Conservation (phyloP, 192 early-diverging fungal genomes). For the Coemansia sp. region DNA sequence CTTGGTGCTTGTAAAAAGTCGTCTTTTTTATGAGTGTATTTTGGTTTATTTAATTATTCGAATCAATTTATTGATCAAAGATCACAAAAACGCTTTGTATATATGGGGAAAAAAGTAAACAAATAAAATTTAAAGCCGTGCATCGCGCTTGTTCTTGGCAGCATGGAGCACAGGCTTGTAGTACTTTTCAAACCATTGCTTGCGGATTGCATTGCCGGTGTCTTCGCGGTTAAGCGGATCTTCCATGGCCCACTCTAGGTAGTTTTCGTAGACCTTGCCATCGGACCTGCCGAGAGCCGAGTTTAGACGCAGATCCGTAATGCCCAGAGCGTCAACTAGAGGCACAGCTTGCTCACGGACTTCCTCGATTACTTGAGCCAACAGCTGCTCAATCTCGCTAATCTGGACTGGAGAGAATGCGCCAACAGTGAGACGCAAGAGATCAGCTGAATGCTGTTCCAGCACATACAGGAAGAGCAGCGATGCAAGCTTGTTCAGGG, state of each 20-base stretch:
- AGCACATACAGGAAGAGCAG: constrained; percentile 66
- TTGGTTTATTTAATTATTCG: too few species aligned
- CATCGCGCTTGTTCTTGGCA: constrained; percentile 15
- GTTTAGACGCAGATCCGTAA: constrained; percentile 75
- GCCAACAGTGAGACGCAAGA: constrained; percentile 65
- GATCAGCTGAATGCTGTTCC: constrained; percentile 59
- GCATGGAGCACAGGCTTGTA: constrained; percentile 42
- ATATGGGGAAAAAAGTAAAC: neutral
- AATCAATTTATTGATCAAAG: neutral
- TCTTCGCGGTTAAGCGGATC: constrained; percentile 70
- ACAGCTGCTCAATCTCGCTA: constrained; percentile 51
- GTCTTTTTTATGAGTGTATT: too few species aligned
- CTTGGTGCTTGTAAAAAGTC: too few species aligned
- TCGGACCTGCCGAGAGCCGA: constrained; percentile 75
- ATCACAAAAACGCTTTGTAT: neutral
- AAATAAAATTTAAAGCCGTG: constrained; percentile 15
- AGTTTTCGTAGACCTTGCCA: constrained; percentile 77
- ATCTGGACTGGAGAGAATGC: constrained; percentile 58
- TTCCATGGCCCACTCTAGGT: constrained; percentile 69
- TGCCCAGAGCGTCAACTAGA: constrained; percentile 76
- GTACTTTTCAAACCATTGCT: constrained; percentile 47
- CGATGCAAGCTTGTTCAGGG: constrained; percentile 42
- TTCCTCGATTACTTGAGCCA: constrained; percentile 60
- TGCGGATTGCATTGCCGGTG: constrained; percentile 29
- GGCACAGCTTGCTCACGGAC: constrained; percentile 75